Percentiles rank a stretch among this genome's conserved stretches.
Evolutionary conservation across 345 rosid species (phyloP).

Genomic region (Pugionium dolabratum): DNA sequence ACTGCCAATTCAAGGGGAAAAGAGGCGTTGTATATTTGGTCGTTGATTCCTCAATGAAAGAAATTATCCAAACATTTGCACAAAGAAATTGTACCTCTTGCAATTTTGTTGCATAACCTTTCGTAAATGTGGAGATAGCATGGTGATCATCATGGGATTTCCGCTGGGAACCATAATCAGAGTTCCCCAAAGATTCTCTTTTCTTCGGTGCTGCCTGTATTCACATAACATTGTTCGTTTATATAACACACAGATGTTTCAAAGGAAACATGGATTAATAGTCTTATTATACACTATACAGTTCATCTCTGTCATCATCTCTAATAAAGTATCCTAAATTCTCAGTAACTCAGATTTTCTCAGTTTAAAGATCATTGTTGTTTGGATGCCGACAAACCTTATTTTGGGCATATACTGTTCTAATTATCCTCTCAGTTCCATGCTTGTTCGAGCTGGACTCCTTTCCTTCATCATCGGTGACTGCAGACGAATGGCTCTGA

Average conservation of each 20-base stretch:
- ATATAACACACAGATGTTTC: neutral
- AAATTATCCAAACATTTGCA: slow-evolving; percentile 4
- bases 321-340: neutral
- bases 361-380: neutral
- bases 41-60: neutral
- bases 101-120: slow-evolving; percentile 53
- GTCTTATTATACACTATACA: neutral
- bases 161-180: slow-evolving; percentile 41
- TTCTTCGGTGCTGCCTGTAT: slow-evolving; percentile 58
- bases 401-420: slow-evolving; percentile 68
- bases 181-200: slow-evolving; percentile 42
- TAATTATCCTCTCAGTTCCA: slow-evolving; percentile 63
- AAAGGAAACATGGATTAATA: neutral
- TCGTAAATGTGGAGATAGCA: slow-evolving; percentile 51
- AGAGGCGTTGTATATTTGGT: slow-evolving; percentile 14
- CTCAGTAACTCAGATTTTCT: slow-evolving; percentile 8
- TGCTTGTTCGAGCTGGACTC: slow-evolving; percentile 48
- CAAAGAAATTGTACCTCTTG: slow-evolving; percentile 55
- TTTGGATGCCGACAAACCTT: slow-evolving; percentile 50
- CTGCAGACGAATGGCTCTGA: slow-evolving; percentile 85
- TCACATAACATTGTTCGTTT: slow-evolving; percentile 9
- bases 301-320: slow-evolving; percentile 1
- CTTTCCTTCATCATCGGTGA: slow-evolving; percentile 88
- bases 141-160: slow-evolving; percentile 46
- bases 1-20: slow-evolving; percentile 47